Evolutionary conservation across 225 moss, liverwort and hornwort genomes (phyloP), one percentile per base, ranked within the genome.

Genomic region (Thuidium tamariscinum): DNA sequence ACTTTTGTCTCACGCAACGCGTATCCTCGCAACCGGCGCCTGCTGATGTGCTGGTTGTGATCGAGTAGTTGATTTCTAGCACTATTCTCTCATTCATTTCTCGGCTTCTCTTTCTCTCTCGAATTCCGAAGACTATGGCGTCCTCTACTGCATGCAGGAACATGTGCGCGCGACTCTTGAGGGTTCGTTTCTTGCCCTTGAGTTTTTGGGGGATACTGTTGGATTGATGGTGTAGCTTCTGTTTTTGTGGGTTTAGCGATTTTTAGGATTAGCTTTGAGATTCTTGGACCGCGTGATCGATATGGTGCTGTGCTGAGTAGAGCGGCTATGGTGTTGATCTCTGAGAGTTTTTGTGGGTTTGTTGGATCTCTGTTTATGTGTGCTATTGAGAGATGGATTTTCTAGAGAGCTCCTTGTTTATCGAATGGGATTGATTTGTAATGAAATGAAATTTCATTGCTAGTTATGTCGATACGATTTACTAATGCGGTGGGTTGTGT

Each of bases 141-240:
- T 88, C 88, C 68, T 85, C 90, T 30, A 73, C 19, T 55, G 89
- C 86, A 22, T 89, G 80, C 85, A 90, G 88, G 51, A 90, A 77
- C 59, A 42, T 85, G 49, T 78, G 88, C 85, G 90, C 82, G 36
- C 90, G 88, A 5, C 72, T 90, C 57, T 65, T 93, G 90, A 86
- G 78, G 89, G 93, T 93, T 44, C n/a, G 83, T 85, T 83, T 21
- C 83, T 52, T 55, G 23, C 32, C 20, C 23, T 29, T 5, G 15
- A 39, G 32, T 21, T 72, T 44, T 55, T 55, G 77, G 11, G 57
- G 79, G 37, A 2, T 79, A 54, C 74, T 69, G 41, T 74, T 30
- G 57, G 41, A 52, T 77, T 37, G 57, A 75, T 68, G 48, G 34
- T 70, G 26, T 62, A 41, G 23, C 49, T 36, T 59, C 20, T 16